Evolutionary conservation across 768 basidiomycete genomes (phyloP).

Genomic region (Rhodotorula graminis): DNA sequence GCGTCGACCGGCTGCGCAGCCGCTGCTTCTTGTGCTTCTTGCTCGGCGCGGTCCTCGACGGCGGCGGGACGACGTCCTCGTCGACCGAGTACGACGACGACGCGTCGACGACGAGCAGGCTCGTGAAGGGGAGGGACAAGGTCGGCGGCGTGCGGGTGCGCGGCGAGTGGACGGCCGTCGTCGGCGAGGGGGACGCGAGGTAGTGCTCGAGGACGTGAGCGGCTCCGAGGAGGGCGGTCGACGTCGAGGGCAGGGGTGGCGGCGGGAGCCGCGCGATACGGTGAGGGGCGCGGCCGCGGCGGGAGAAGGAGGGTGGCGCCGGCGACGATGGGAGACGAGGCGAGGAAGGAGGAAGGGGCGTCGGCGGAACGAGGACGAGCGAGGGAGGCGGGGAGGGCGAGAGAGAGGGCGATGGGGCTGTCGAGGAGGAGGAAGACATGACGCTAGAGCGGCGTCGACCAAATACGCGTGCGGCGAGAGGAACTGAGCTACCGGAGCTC

Average conservation of each 20-base stretch:
- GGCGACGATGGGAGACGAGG: neutral
- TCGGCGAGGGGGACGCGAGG: neutral
- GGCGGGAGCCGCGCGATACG: neutral
- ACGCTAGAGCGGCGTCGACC: neutral
- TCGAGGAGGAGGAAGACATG: neutral
- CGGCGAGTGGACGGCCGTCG: neutral
- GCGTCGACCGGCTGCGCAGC: neutral
- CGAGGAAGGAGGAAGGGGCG: neutral
- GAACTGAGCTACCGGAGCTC: neutral
- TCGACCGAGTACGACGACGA: too few species aligned
- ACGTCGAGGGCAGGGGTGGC: neutral
- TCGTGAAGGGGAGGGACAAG: neutral
- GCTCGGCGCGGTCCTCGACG: too few species aligned
- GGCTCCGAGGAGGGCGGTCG: neutral
- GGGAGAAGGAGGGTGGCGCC: neutral
- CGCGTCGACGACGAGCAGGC: neutral
- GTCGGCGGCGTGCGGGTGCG: neutral
- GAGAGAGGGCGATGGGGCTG: too few species aligned
- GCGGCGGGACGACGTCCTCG: neutral
- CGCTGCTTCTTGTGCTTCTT: neutral
- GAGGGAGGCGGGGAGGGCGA: neutral
- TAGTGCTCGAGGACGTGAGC: neutral
- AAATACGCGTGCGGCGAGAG: neutral
- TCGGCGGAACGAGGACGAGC: neutral
- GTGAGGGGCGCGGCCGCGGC: neutral